Evolutionary conservation across 75 land plant genomes (phyloP).

Genomic region (Sequoiadendron giganteum): DNA sequence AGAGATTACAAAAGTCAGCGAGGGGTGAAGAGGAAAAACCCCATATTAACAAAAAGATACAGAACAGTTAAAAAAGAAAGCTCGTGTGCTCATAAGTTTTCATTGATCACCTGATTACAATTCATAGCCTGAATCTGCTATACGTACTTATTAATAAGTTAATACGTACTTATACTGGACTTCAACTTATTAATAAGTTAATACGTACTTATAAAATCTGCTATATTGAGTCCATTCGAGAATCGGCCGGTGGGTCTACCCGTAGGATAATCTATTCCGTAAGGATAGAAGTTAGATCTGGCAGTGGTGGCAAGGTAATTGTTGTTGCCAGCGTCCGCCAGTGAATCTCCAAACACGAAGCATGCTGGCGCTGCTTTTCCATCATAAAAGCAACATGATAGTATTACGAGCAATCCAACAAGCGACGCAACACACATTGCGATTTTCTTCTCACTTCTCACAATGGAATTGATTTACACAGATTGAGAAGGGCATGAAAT

Average conservation of each 20-base stretch:
- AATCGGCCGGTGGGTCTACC: conserved; percentile 18
- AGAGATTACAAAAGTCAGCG: no score
- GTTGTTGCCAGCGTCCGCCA: conserved; percentile 24
- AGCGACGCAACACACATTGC: background rate
- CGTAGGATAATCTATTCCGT: conserved; percentile 17
- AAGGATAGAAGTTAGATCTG: conserved; percentile 12
- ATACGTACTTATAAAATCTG: conserved; percentile 9
- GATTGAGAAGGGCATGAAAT: no score
- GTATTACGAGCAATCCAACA: background rate
- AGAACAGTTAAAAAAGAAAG: no score
- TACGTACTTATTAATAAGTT: no score
- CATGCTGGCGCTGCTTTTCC: background rate
- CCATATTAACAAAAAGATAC: no score
- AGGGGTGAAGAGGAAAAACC: no score
- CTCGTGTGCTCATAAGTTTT: no score
- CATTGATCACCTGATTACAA: no score
- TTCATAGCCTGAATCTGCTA: no score
- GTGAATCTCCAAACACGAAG: conserved; percentile 28
- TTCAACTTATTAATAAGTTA: no score
- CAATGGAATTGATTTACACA: no score
- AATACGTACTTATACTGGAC: no score
- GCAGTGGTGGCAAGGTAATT: conserved; percentile 6
- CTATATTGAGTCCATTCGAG: conserved; percentile 10
- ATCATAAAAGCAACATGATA: background rate
- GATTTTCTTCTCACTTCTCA: background rate